A percentile compares a stretch with the other conserved stretches of the same genome.
phyloP scores from a whole-genome alignment of 2,329 filamentous ascomycete genomes.

The Alternaria panax region DNA sequence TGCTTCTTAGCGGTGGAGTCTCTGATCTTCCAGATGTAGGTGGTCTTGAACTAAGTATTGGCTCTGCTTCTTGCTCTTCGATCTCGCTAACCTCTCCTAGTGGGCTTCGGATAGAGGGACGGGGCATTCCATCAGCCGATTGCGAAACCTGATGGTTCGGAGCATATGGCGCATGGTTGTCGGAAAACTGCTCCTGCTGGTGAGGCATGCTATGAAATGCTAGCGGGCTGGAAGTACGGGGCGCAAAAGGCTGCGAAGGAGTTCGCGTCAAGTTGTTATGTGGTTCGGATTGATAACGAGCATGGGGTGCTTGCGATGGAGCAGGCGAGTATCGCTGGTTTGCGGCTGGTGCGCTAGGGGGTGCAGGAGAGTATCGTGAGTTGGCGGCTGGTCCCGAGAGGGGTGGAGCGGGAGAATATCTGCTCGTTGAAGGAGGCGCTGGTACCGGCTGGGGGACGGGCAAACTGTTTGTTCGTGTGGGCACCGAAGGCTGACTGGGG shows the following conservation, averaged over 20 bases:
- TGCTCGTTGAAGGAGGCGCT: slow-evolving; percentile 27
- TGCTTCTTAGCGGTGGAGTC: slow-evolving; percentile 45
- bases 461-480: slow-evolving; percentile 41
- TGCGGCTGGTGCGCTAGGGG: slow-evolving; percentile 40
- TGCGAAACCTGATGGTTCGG: slow-evolving; percentile 38
- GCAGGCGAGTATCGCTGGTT: slow-evolving; percentile 53
- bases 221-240: slow-evolving; percentile 70
- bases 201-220: slow-evolving; percentile 58
- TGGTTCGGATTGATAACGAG: slow-evolving; percentile 50
- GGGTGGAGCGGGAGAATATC: slow-evolving; percentile 45
- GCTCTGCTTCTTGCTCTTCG: slow-evolving; percentile 36
- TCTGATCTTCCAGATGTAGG: slow-evolving; percentile 36
- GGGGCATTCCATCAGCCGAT: slow-evolving; percentile 36
- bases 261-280: slow-evolving; percentile 41
- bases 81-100: slow-evolving; percentile 46
- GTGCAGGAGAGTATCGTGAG: slow-evolving; percentile 49
- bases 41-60: slow-evolving; percentile 23
- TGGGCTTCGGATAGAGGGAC: slow-evolving; percentile 36
- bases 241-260: slow-evolving; percentile 63
- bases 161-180: slow-evolving; percentile 14
- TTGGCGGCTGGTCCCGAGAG: slow-evolving; percentile 40
- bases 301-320: slow-evolving; percentile 44
- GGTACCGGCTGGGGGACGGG: slow-evolving; percentile 42
- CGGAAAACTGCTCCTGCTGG: slow-evolving; percentile 29
- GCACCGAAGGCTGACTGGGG: slow-evolving; percentile 42